Evolutionary conservation across 1,139 yeast genomes (phyloP).

Genomic region (Arxiozyma bovina): DNA sequence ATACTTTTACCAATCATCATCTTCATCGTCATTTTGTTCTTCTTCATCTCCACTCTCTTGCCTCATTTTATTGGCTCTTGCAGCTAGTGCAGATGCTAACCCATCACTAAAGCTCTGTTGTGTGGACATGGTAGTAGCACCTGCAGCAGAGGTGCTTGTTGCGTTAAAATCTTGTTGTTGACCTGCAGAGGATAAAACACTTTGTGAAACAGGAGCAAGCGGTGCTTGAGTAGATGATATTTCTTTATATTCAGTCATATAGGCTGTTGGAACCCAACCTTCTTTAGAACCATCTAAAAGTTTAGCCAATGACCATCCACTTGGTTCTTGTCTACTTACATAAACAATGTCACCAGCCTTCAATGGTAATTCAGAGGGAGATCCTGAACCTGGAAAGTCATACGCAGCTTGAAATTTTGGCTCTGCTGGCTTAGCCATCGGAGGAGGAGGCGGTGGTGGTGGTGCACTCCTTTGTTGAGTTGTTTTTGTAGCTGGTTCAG

Average conservation of each 20-base stretch:
- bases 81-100: conserved; percentile 80
- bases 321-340: conserved; percentile 58
- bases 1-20: conserved; percentile 24
- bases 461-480: conserved; percentile 31
- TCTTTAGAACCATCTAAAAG: conserved; percentile 64
- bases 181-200: neutral
- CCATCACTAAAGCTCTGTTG: conserved; percentile 62
- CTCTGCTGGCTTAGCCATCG: conserved; percentile 49
- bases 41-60: conserved; percentile 70
- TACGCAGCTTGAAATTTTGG: conserved; percentile 83
- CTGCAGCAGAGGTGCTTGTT: conserved; percentile 2
- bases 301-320: conserved; percentile 92
- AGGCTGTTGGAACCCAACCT: conserved; percentile 97
- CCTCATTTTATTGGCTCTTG: conserved; percentile 70
- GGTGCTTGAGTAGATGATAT: conserved; percentile 40
- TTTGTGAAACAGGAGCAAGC: conserved; percentile 24
- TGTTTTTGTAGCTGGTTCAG: conserved; percentile 19
- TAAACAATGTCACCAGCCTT: conserved; percentile 66
- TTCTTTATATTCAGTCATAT: conserved; percentile 54
- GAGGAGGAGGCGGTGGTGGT: conserved; percentile 65
- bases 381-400: conserved; percentile 81
- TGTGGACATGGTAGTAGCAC: conserved; percentile 11
- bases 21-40: conserved; percentile 49
- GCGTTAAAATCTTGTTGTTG: neutral
- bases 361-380: conserved; percentile 71